phyloP scores from a whole-genome alignment of 1,284 basidiomycete species.

The Heliocybe sulcata region DNA sequence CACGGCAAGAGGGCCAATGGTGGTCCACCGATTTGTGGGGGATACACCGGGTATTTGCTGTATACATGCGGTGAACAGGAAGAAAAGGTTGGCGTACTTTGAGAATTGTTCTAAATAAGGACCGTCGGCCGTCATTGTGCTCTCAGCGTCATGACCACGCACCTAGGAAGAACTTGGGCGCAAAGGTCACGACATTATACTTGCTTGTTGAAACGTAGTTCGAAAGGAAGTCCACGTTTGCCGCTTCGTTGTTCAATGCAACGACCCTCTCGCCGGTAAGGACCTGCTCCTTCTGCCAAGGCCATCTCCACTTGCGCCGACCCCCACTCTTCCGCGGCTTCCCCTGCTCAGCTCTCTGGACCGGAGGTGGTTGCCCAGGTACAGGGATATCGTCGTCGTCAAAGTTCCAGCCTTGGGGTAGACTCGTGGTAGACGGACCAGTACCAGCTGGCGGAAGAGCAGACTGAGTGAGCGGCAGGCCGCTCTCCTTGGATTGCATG shows the following conservation, averaged over 20 bases:
- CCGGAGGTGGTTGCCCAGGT: slow-evolving; percentile 22
- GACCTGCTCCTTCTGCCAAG: slow-evolving; percentile 63
- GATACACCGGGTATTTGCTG: slow-evolving; percentile 98
- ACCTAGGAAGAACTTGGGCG: slow-evolving; percentile 94
- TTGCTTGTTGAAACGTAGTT: slow-evolving; percentile 96
- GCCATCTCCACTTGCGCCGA: slow-evolving; percentile 60
- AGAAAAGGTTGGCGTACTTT: slow-evolving; percentile 98
- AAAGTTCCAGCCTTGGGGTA: slow-evolving; percentile 64
- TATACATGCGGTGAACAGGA: slow-evolving; percentile 96
- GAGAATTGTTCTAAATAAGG: slow-evolving; percentile 85
- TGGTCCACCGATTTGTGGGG: slow-evolving; percentile 94
- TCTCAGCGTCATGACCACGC: slow-evolving; percentile 19
- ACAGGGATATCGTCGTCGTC: slow-evolving; percentile 50
- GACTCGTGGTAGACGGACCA: slow-evolving; percentile 35
- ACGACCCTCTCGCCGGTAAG: slow-evolving; percentile 64
- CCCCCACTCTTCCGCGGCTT: slow-evolving; percentile 13
- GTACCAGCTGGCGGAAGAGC: slow-evolving; percentile 57
- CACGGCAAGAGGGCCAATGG: slow-evolving; percentile 85
- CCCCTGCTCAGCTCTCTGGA: slow-evolving; percentile 10
- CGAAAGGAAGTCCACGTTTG: slow-evolving; percentile 61
- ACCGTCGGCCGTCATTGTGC: background rate
- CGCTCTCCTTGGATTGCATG: slow-evolving; percentile 68
- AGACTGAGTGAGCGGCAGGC: slow-evolving; percentile 47
- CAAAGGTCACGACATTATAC: slow-evolving; percentile 85
- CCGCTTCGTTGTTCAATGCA: slow-evolving; percentile 61